Conservation (phyloP, 495 filamentous ascomycete genomes). For the Hypoxylon trugodes region DNA sequence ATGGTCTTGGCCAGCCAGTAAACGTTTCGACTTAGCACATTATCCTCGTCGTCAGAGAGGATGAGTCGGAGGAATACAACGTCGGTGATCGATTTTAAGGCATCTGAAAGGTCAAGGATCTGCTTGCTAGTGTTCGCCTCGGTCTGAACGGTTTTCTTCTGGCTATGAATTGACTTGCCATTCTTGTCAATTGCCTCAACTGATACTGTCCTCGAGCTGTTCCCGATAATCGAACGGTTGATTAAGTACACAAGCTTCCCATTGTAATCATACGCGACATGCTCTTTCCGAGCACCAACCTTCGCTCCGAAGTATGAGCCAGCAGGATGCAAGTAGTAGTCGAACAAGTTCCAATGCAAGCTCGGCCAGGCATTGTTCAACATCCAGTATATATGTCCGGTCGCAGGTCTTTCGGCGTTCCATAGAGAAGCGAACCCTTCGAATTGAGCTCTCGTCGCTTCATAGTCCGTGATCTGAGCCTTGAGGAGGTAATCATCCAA, state of each 20-base stretch:
- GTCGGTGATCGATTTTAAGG: slow-evolving; percentile 50
- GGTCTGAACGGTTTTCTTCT: slow-evolving; percentile 38
- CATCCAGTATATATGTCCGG: slow-evolving; percentile 75
- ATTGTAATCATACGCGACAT: slow-evolving; percentile 64
- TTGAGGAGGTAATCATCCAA: slow-evolving; percentile 65
- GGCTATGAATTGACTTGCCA: slow-evolving; percentile 52
- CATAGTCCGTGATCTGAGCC: slow-evolving; percentile 69
- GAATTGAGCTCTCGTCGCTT: slow-evolving; percentile 67
- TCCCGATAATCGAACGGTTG: slow-evolving; percentile 59
- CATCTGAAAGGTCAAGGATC: slow-evolving; percentile 41
- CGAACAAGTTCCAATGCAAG: slow-evolving; percentile 72
- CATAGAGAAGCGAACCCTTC: slow-evolving; percentile 64
- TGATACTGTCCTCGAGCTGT: slow-evolving; percentile 53
- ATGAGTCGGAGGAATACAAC: slow-evolving; percentile 62
- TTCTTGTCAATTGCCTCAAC: slow-evolving; percentile 59
- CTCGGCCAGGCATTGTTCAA: slow-evolving; percentile 71
- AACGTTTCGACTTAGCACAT: slow-evolving; percentile 63
- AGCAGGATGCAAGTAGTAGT: slow-evolving; percentile 67
- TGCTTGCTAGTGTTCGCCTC: slow-evolving; percentile 51
- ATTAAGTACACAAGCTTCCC: slow-evolving; percentile 59
- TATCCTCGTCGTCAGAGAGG: slow-evolving; percentile 47
- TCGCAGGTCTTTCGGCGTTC: slow-evolving; percentile 62
- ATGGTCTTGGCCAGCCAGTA: slow-evolving; percentile 65
- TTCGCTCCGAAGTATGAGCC: slow-evolving; percentile 70
- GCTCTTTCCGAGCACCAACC: slow-evolving; percentile 59